Percentiles rank a stretch among this genome's conserved stretches.
These are phyloP conservation scores for Hortiboletus campestris DNA, from an alignment of 768 basidiomycete genomes.

Conservation along the genomic window DNA sequence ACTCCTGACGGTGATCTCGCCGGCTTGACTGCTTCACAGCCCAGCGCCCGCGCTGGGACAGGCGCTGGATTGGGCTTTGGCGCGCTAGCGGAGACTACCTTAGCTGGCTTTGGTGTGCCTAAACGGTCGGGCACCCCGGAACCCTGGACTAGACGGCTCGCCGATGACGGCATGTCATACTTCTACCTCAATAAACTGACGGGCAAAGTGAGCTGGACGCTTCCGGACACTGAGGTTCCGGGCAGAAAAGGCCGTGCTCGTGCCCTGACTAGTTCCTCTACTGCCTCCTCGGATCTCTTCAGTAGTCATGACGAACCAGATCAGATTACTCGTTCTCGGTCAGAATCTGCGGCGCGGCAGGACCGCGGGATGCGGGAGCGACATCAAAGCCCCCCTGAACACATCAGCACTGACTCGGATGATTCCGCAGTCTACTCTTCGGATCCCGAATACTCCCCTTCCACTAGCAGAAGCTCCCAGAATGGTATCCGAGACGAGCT, in stretches of 20 bases:
- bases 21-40: conserved; percentile 51
- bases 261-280: conserved; percentile 34
- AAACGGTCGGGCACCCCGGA: conserved; percentile 64
- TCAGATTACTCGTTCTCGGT: conserved; percentile 27
- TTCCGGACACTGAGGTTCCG: conserved; percentile 45
- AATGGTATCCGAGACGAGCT: conserved; percentile 23
- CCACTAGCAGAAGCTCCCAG: conserved; percentile 32
- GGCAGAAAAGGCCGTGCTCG: conserved; percentile 33
- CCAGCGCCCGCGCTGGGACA: conserved; percentile 54
- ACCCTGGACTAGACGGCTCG: conserved; percentile 79
- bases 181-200: conserved; percentile 75
- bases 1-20: conserved; percentile 62
- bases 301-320: conserved; percentile 24
- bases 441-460: conserved; percentile 31
- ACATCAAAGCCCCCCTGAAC: conserved; percentile 35
- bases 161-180: conserved; percentile 80
- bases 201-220: conserved; percentile 66
- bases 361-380: conserved; percentile 26
- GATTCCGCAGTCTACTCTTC: conserved; percentile 57
- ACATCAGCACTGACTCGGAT: conserved; percentile 67
- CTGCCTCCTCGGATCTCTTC: conserved; percentile 30
- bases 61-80: conserved; percentile 51
- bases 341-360: conserved; percentile 36
- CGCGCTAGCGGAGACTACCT: conserved; percentile 34
- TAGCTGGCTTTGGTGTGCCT: conserved; percentile 60